Conservation (phyloP, 371 early-diverging fungal genomes). For the Mucor mucedo region DNA sequence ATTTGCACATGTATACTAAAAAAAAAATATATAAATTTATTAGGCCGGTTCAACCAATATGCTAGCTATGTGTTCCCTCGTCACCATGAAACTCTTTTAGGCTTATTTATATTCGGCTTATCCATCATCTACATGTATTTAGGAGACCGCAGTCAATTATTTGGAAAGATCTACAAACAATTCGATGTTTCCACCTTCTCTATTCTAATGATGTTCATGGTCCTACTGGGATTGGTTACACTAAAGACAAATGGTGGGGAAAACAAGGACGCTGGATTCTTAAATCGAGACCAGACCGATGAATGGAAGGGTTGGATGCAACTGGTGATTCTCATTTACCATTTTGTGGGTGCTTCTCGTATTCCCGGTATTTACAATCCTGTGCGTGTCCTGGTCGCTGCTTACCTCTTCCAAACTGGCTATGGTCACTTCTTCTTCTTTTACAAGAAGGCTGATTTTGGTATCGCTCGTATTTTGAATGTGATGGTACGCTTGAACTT, state of each 20-base stretch:
- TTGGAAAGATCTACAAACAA: constrained; percentile 70
- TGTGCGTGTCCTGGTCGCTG: constrained; percentile 74
- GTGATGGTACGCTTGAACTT: constrained; percentile 75
- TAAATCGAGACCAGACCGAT: constrained; percentile 78
- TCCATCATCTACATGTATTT: constrained; percentile 63
- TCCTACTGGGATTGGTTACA: constrained; percentile 51
- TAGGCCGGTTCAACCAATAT: neutral
- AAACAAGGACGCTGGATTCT: constrained; percentile 53
- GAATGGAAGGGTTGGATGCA: constrained; percentile 94
- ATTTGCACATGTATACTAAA: no score
- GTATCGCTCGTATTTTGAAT: constrained; percentile 59
- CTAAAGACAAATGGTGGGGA: constrained; percentile 31
- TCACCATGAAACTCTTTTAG: constrained; percentile 31
- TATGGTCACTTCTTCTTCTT: constrained; percentile 79
- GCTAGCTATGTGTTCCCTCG: constrained; percentile 6
- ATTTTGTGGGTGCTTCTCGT: constrained; percentile 69
- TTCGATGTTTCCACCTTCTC: constrained; percentile 53
- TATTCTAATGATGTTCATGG: constrained; percentile 37
- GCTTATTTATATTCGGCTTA: constrained; percentile 50
- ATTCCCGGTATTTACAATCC: constrained; percentile 70
- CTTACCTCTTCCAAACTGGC: constrained; percentile 82
- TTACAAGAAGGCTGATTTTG: constrained; percentile 73
- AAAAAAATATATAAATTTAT: neutral
- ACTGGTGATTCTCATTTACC: constrained; percentile 74
- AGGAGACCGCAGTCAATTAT: constrained; percentile 70